phyloP scores from a whole-genome alignment of 768 basidiomycete species.

The Holtermanniella nyarrowii region DNA sequence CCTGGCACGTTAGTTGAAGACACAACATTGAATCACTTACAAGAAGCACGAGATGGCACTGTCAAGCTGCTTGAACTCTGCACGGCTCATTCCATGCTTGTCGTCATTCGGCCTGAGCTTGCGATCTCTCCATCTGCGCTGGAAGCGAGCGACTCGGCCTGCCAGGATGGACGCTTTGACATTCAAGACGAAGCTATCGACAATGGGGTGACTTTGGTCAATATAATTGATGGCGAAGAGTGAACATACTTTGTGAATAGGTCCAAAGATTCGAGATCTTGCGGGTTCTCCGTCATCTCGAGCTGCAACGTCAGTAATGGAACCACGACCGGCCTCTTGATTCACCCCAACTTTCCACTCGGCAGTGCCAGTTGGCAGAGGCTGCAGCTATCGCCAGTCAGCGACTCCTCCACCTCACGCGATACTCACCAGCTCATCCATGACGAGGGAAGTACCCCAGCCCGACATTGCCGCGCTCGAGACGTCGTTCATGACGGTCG shows the following conservation, averaged over 20 bases:
- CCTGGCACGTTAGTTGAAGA: slow-evolving; percentile 2
- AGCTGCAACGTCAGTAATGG: background rate
- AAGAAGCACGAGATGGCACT: slow-evolving; percentile 33
- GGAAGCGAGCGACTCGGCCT: slow-evolving; percentile 23
- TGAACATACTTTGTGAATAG: slow-evolving; percentile 25
- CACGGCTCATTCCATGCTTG: slow-evolving; percentile 23
- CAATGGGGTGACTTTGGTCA: slow-evolving; percentile 25
- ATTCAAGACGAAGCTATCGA: slow-evolving; percentile 16
- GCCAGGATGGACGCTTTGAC: slow-evolving; percentile 16
- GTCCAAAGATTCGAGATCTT: slow-evolving; percentile 32
- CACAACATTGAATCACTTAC: slow-evolving; percentile 7
- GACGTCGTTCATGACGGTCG: slow-evolving; percentile 35
- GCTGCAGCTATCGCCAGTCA: slow-evolving; percentile 14
- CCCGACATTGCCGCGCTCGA: slow-evolving; percentile 23
- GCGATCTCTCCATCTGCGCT: slow-evolving; percentile 30
- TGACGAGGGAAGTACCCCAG: slow-evolving; percentile 31
- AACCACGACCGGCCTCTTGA: no score
- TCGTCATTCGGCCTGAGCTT: slow-evolving; percentile 25
- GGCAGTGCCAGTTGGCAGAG: slow-evolving; percentile 19
- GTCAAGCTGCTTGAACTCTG: slow-evolving; percentile 34
- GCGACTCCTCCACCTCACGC: background rate
- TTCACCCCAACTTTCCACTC: slow-evolving; percentile 23
- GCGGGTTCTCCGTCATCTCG: slow-evolving; percentile 25
- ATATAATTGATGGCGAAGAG: background rate
- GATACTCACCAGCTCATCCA: slow-evolving; percentile 33